Evolutionary conservation across 2,329 filamentous ascomycete genomes (phyloP).

Genomic region (Beauveria caledonica): DNA sequence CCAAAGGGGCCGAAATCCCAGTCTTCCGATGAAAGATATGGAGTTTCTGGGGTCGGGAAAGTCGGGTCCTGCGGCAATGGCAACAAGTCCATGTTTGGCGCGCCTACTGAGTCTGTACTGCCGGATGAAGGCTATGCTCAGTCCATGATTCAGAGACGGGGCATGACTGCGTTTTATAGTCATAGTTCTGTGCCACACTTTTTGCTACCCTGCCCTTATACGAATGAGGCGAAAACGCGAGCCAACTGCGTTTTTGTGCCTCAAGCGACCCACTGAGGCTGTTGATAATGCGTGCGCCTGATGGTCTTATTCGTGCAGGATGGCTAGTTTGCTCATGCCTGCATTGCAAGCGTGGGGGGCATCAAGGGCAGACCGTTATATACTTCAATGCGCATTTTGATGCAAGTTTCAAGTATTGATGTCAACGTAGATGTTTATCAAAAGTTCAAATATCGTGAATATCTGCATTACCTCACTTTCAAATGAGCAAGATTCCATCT

Average conservation of each 20-base stretch:
- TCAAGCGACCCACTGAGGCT: not conserved
- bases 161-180: not conserved
- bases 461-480: not conserved
- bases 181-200: not conserved
- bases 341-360: no score
- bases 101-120: not conserved
- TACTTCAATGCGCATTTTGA: accelerated
- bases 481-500: not conserved
- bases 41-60: slow-evolving; percentile 12
- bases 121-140: not conserved
- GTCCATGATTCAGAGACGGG: not conserved
- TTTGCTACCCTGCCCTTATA: not conserved
- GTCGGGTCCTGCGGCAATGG: slow-evolving; percentile 16
- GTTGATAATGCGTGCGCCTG: not conserved
- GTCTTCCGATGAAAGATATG: slow-evolving; percentile 17
- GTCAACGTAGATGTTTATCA: not conserved
- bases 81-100: slow-evolving; percentile 17
- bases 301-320: not conserved
- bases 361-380: no score
- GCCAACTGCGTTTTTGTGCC: no score
- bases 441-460: no score
- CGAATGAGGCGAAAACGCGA: slow-evolving; percentile 5
- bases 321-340: not conserved
- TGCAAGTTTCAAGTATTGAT: not conserved
- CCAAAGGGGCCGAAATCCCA: slow-evolving; percentile 22